phyloP scores from a whole-genome alignment of 176 grass and related monocot species.

The Aegilops bicornis region DNA sequence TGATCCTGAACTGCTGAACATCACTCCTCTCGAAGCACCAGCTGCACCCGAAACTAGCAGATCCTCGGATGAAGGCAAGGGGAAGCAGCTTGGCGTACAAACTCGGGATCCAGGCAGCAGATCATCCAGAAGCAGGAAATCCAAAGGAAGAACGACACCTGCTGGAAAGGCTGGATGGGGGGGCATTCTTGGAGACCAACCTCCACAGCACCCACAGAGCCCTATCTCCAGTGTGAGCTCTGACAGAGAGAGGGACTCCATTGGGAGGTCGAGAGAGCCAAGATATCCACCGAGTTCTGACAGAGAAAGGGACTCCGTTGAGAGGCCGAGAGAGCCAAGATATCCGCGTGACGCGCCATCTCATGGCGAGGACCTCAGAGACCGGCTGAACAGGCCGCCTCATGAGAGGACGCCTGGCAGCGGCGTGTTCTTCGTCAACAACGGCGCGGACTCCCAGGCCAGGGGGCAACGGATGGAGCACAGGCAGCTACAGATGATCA shows the following conservation, averaged over 20 bases:
- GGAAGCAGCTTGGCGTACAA: conserved; percentile 19
- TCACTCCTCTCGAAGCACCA: conserved; percentile 40
- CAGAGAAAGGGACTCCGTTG: conserved; percentile 21
- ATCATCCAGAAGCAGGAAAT: conserved; percentile 39
- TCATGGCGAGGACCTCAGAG: conserved; percentile 12
- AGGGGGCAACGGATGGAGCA: conserved; percentile 42
- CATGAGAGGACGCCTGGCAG: conserved; percentile 29
- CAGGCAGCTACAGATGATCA: conserved; percentile 40
- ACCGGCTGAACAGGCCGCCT: background rate
- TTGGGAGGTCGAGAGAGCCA: background rate
- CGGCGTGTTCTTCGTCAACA: conserved; percentile 3
- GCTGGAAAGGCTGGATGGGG: conserved; percentile 22
- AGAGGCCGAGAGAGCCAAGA: conserved; percentile 24
- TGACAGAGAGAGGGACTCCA: conserved; percentile 28
- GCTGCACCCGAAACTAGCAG: conserved; percentile 30
- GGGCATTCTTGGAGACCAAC: conserved; percentile 32
- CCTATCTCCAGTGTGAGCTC: conserved; percentile 4
- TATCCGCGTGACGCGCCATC: background rate
- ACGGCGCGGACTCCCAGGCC: conserved; percentile 13
- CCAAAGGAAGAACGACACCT: conserved; percentile 38
- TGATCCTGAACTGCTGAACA: conserved; percentile 58
- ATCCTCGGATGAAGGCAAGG: conserved; percentile 44
- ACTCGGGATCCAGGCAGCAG: conserved; percentile 36
- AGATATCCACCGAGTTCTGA: conserved; percentile 23
- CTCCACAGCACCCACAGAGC: conserved; percentile 10